Evolutionary conservation across 2,329 filamentous ascomycete genomes (phyloP).

Genomic region (Aureobasidium sp.): DNA sequence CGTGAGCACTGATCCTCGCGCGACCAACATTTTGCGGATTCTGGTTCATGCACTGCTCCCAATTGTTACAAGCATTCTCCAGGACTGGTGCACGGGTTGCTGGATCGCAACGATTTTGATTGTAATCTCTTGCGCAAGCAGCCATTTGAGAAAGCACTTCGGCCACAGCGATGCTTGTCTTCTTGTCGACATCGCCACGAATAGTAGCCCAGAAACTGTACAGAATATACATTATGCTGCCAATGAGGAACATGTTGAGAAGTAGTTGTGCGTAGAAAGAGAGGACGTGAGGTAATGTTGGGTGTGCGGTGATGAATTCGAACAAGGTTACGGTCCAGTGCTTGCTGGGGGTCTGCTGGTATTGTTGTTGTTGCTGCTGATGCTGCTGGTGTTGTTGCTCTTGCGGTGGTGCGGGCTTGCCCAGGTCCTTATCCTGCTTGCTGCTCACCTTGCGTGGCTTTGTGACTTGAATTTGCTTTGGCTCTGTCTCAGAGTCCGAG

Average conservation of each 20-base stretch:
- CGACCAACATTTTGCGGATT: constrained; percentile 72
- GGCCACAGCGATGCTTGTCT: constrained; percentile 60
- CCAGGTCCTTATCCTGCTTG: constrained; percentile 5
- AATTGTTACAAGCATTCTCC: constrained; percentile 64
- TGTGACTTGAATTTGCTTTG: neutral
- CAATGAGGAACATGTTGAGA: constrained; percentile 58
- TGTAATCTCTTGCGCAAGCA: constrained; percentile 65
- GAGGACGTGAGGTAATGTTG: constrained; percentile 57
- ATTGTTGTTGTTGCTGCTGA: neutral
- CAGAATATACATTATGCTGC: constrained; percentile 55
- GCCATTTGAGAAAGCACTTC: constrained; percentile 66
- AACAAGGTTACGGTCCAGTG: constrained; percentile 41
- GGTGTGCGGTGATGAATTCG: constrained; percentile 56
- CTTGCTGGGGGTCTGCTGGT: constrained; percentile 21
- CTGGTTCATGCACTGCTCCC: constrained; percentile 81
- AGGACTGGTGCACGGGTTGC: constrained; percentile 65
- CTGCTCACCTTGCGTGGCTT: constrained; percentile 14
- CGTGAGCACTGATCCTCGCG: constrained; percentile 74
- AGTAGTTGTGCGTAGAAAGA: constrained; percentile 59
- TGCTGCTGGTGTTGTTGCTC: neutral
- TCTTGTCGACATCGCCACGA: constrained; percentile 65
- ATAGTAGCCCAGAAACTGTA: constrained; percentile 64
- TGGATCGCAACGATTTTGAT: constrained; percentile 65
- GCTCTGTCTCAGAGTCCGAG: constrained; percentile 23
- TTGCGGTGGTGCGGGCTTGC: neutral